These are phyloP conservation scores for Lodderomyces oxycetoniae DNA, from an alignment of 1,139 yeast species.

Conservation along the genomic window DNA sequence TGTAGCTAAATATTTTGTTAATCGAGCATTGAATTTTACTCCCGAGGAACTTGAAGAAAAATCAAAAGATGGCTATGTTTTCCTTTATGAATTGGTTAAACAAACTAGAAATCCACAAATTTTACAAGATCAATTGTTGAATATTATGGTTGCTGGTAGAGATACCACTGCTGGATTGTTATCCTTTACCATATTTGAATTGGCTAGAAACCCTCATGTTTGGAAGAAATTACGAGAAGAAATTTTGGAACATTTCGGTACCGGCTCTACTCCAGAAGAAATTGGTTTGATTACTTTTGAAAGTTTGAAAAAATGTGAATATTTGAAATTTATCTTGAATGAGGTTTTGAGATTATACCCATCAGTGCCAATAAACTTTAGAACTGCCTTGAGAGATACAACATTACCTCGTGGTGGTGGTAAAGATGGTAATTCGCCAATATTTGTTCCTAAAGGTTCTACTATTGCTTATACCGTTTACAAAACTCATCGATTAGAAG, in stretches of 20 bases:
- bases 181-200: slow-evolving; percentile 38
- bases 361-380: slow-evolving; percentile 49
- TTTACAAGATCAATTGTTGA: slow-evolving; percentile 43
- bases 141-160: slow-evolving; percentile 45
- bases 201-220: slow-evolving; percentile 37
- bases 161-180: slow-evolving; percentile 48
- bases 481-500: slow-evolving; percentile 41
- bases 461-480: slow-evolving; percentile 41
- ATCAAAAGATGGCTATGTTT: slow-evolving; percentile 38
- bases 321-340: slow-evolving; percentile 43
- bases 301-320: slow-evolving; percentile 44
- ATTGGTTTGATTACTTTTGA: slow-evolving; percentile 41
- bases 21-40: slow-evolving; percentile 25
- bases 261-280: slow-evolving; percentile 17
- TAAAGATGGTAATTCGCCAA: slow-evolving; percentile 35
- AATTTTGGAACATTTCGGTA: slow-evolving; percentile 32
- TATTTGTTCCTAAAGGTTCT: slow-evolving; percentile 45
- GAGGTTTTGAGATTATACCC: slow-evolving; percentile 54
- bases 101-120: slow-evolving; percentile 42
- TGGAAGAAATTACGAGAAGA: slow-evolving; percentile 33
- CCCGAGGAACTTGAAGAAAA: slow-evolving; percentile 35
- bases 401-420: slow-evolving; percentile 51
- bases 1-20: slow-evolving; percentile 33
- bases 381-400: slow-evolving; percentile 40
- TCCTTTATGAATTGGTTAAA: slow-evolving; percentile 43